Evolutionary conservation across 192 early-diverging fungal genomes (phyloP).

Genomic region (Coemansia sp.): DNA sequence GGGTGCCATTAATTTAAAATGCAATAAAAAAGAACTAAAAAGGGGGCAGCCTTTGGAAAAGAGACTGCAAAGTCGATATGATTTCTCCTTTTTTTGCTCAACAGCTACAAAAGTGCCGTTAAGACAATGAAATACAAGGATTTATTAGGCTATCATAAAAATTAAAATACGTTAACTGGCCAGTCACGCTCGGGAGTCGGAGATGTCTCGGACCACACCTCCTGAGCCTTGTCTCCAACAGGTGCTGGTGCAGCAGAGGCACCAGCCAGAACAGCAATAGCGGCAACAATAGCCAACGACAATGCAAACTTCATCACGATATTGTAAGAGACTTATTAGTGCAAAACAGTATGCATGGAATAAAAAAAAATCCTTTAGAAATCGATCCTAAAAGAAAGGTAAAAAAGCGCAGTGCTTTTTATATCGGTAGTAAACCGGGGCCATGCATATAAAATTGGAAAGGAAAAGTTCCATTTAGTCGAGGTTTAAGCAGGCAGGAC

Average conservation of each 20-base stretch:
- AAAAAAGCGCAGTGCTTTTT: conserved; percentile 2
- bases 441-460: neutral
- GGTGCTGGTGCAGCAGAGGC: conserved; percentile 23
- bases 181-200: conserved; percentile 47
- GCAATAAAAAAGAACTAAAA: conserved; percentile 5
- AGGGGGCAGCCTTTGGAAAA: neutral
- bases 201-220: conserved; percentile 15
- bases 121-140: too few species aligned
- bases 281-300: conserved; percentile 26
- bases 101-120: too few species aligned
- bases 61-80: conserved; percentile 1
- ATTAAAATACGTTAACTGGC: conserved; percentile 51
- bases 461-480: neutral
- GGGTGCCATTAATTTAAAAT: conserved; percentile 19
- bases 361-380: neutral
- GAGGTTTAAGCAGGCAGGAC: conserved; percentile 6
- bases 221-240: neutral
- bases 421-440: conserved; percentile 12
- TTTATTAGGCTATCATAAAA: conserved; percentile 9
- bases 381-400: neutral
- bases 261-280: conserved; percentile 10
- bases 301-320: conserved; percentile 25
- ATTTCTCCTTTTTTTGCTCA: neutral
- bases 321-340: neutral
- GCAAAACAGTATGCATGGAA: conserved; percentile 7